Conservation (phyloP, 805 yeast genomes). For the Candida parachauliodes region DNA sequence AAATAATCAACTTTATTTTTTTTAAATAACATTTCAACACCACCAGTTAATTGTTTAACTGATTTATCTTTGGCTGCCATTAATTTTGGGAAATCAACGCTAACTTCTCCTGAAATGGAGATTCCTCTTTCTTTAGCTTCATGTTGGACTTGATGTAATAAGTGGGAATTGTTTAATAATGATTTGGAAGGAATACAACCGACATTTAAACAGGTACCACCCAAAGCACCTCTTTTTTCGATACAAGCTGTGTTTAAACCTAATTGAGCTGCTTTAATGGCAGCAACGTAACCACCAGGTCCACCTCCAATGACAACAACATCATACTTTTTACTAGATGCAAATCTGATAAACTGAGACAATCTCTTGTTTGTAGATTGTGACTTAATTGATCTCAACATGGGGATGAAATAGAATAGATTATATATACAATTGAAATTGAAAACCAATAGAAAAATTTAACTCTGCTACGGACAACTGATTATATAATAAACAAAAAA, state of each 20-base stretch:
- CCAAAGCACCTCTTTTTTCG: constrained; percentile 93
- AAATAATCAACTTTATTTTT: constrained; percentile 91
- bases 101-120: constrained; percentile 69
- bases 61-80: constrained; percentile 91
- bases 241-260: constrained; percentile 94
- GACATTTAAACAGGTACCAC: constrained; percentile 98
- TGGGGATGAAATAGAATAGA: too few relatives aligned
- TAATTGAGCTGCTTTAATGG: constrained; percentile 96
- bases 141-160: constrained; percentile 82
- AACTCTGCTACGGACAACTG: constrained; percentile 1
- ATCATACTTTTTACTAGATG: constrained; percentile 60
- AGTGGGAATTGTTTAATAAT: constrained; percentile 86
- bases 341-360: constrained; percentile 37
- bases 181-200: constrained; percentile 99
- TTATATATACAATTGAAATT: too few relatives aligned
- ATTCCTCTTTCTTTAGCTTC: constrained; percentile 90
- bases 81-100: constrained; percentile 70
- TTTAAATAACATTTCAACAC: constrained; percentile 92
- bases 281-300: constrained; percentile 99
- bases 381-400: constrained; percentile 18
- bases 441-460: constrained; percentile 1
- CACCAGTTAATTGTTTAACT: constrained; percentile 86
- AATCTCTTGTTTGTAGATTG: constrained; percentile 11
- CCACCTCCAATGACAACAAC: constrained; percentile 98
- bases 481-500: neutral